Base-by-base conservation (phyloP, 495 filamentous ascomycete species). In the Aspergillus sclerotiicarbonarius region DNA sequence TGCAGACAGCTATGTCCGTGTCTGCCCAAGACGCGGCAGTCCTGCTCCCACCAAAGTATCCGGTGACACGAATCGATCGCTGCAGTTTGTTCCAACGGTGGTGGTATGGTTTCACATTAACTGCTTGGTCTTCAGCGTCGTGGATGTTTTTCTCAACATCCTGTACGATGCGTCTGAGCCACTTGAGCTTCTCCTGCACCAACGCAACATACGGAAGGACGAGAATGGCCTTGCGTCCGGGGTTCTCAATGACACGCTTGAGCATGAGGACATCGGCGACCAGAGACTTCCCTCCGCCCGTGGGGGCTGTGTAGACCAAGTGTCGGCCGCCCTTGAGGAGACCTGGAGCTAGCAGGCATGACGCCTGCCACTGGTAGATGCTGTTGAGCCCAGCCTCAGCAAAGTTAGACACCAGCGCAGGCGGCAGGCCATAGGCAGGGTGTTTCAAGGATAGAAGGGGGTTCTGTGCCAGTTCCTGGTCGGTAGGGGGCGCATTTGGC, bases 311-410 rank as follows among this genome's bases (percentile, higher is more conserved):
- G 66, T 94, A 93, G 33, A 93, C 86, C 16, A 94, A 70, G 60
- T 91, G 90, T 45, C 77, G 81, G 48, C 84, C 74, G 18, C 89
- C 89, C 10, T 72, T 61, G 2, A 94, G 70, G 15, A 91, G 73
- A 7, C 89, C 90, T 1, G 81, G 82, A 1, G 85, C 82, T 35
- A 89, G 70, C 16, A 93, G 74, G 66, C 90, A 94, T 30, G 86
- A 84, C n/a, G 87, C 85, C 70, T 93, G 90, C 90, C 90, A 93
- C 3, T 86, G 84, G 64, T 92, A 92, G 58, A 92, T 92, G 54
- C 71, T 78, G 21, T 72, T 78, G 43, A 93, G 86, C 6, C 89
- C 88, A 31, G 86, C 70, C 0, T 71, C 68, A 15, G 77, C 78
- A 61, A 92, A 84, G 64, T 92, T 92, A 21, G 73, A 70, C 3